phyloP scores from a whole-genome alignment of 2,329 filamentous ascomycete genomes.

The Xylariaceae sp. region DNA sequence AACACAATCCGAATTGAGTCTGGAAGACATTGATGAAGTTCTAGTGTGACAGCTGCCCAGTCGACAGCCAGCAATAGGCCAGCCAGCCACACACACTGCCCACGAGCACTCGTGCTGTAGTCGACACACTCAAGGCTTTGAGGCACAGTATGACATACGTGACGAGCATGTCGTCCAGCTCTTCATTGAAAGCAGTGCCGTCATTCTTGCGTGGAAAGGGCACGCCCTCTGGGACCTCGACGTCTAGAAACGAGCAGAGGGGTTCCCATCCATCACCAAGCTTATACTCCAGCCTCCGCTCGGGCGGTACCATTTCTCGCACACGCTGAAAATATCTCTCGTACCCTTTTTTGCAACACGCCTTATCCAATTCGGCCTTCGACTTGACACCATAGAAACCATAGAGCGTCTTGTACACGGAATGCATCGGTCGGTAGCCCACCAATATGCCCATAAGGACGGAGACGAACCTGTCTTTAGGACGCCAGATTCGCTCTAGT shows the following conservation, averaged over 20 bases:
- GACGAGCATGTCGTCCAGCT: not conserved
- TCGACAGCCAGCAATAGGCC: not conserved
- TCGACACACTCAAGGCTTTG: not conserved
- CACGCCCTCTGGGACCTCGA: constrained; percentile 9
- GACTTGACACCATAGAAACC: constrained; percentile 10
- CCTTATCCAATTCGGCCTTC: not conserved
- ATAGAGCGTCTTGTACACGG: constrained; percentile 8
- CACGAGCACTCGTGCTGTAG: constrained; percentile 1
- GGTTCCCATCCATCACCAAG: constrained; percentile 16
- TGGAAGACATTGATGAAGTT: no score
- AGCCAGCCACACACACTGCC: constrained; percentile 1
- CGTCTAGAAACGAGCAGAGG: constrained; percentile 15
- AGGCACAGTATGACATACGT: not conserved
- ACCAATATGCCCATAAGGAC: constrained; percentile 5
- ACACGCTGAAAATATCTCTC: constrained; percentile 9
- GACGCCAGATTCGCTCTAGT: not conserved
- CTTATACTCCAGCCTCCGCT: constrained; percentile 14
- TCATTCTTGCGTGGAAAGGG: constrained; percentile 12
- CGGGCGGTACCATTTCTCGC: constrained; percentile 9
- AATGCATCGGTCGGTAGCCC: constrained; percentile 1
- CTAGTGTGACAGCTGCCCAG: not conserved
- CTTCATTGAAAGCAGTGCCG: not conserved
- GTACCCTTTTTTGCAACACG: not conserved
- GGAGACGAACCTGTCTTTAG: not conserved
- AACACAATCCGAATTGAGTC: no score